Conservation (phyloP, 352 stramenopile species). For the Globisporangium carolinianum region DNA sequence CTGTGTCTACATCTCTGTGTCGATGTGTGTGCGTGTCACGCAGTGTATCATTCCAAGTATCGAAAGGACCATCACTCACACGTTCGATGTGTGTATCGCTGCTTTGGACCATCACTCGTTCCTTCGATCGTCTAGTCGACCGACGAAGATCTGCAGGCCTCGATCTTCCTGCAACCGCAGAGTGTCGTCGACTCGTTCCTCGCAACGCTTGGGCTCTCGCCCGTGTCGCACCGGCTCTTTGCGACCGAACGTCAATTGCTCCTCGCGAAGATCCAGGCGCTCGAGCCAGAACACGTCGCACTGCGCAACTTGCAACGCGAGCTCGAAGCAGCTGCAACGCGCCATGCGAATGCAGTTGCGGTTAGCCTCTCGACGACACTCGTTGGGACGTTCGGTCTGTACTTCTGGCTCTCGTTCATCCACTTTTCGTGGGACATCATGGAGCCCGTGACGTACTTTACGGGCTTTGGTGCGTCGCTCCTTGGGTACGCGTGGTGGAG, state of each 20-base stretch:
- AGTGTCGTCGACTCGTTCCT: slow-evolving; percentile 78
- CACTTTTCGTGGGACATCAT: slow-evolving; percentile 90
- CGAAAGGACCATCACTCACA: too few species aligned
- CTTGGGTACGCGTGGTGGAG: slow-evolving; percentile 82
- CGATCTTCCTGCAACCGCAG: slow-evolving; percentile 74
- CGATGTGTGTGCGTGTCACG: too few species aligned
- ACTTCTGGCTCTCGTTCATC: slow-evolving; percentile 86
- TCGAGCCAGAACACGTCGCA: slow-evolving; percentile 64
- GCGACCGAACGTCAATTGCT: slow-evolving; percentile 51
- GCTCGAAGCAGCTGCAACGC: slow-evolving; percentile 48
- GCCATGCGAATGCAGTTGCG: slow-evolving; percentile 49
- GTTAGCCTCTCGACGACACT: slow-evolving; percentile 54
- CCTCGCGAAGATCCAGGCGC: slow-evolving; percentile 52
- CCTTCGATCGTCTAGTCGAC: slow-evolving; percentile 18
- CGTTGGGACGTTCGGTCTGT: slow-evolving; percentile 71
- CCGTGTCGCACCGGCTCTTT: slow-evolving; percentile 64
- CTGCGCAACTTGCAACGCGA: slow-evolving; percentile 58
- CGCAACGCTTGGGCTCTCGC: slow-evolving; percentile 65
- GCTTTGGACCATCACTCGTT: not conserved
- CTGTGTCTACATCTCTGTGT: not conserved
- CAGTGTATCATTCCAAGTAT: too few species aligned
- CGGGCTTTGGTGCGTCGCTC: slow-evolving; percentile 71
- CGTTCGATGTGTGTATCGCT: too few species aligned
- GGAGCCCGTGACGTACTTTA: slow-evolving; percentile 88
- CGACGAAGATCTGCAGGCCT: slow-evolving; percentile 65